phyloP scores from a whole-genome alignment of 805 yeast genomes.

The Candida gorgasii region DNA sequence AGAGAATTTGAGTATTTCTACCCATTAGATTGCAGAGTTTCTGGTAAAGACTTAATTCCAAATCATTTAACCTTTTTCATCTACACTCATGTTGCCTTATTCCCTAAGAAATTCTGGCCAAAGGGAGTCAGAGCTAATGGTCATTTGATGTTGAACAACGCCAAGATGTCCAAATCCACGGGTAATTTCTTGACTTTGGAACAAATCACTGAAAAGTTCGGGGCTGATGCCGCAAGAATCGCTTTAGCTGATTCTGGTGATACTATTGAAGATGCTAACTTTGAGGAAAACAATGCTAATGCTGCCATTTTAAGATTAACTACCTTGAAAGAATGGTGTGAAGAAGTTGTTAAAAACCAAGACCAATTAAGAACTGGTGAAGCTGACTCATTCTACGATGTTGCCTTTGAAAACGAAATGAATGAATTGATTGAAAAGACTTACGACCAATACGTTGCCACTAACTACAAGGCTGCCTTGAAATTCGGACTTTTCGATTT shows the following conservation, averaged over 20 bases:
- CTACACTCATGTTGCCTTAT: slow-evolving; percentile 88
- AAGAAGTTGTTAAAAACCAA: slow-evolving; percentile 59
- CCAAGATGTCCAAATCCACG: slow-evolving; percentile 96
- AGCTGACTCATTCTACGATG: slow-evolving; percentile 68
- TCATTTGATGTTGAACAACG: slow-evolving; percentile 90
- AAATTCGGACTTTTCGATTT: slow-evolving; percentile 90
- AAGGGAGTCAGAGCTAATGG: slow-evolving; percentile 93
- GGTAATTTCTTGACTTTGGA: slow-evolving; percentile 94
- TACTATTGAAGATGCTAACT: slow-evolving; percentile 94
- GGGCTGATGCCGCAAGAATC: slow-evolving; percentile 96
- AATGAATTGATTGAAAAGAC: slow-evolving; percentile 76
- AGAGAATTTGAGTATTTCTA: slow-evolving; percentile 96
- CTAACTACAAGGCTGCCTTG: slow-evolving; percentile 85
- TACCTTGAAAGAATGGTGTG: slow-evolving; percentile 95
- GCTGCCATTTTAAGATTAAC: slow-evolving; percentile 94
- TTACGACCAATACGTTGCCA: slow-evolving; percentile 63
- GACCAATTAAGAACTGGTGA: slow-evolving; percentile 52
- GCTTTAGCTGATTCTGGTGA: slow-evolving; percentile 99
- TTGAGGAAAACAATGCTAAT: slow-evolving; percentile 94
- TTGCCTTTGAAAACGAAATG: slow-evolving; percentile 92
- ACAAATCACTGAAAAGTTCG: slow-evolving; percentile 83
- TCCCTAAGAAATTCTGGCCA: slow-evolving; percentile 93
- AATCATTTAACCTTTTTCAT: slow-evolving; percentile 96
- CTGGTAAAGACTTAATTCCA: slow-evolving; percentile 96
- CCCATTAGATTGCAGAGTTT: slow-evolving; percentile 87